phyloP scores from a whole-genome alignment of 441 rosid genomes.

The Theobroma grandiflorum region DNA sequence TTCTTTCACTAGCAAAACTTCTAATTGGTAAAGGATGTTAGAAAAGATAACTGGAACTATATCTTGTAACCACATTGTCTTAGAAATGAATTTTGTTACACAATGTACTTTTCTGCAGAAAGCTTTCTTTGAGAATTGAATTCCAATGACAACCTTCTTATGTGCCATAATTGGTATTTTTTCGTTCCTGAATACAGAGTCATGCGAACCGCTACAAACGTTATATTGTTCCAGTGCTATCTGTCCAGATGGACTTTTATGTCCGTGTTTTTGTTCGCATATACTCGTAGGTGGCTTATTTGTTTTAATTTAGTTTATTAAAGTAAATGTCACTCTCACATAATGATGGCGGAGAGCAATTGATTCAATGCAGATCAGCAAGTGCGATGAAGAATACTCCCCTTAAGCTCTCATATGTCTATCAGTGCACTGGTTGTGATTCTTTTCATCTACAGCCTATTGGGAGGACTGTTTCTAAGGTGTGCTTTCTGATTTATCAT shows the following conservation, averaged over 20 bases:
- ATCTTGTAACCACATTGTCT: neutral
- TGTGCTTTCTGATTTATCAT: constrained; percentile 31
- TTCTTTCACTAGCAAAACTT: neutral
- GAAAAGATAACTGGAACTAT: neutral
- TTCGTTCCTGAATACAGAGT: constrained; percentile 62
- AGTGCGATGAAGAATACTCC: constrained; percentile 99
- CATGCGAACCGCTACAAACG: constrained; percentile 99
- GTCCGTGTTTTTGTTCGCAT: constrained; percentile 95
- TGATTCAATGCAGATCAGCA: constrained; percentile 77
- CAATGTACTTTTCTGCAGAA: neutral
- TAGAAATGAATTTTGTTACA: constrained; percentile 3
- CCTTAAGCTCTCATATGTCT: constrained; percentile 95
- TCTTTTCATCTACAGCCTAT: constrained; percentile 95
- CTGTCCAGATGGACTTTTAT: constrained; percentile 95
- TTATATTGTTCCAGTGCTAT: constrained; percentile 92
- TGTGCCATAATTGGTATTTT: constrained; percentile 1
- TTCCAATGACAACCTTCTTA: constrained; percentile 2
- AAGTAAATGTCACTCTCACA: constrained; percentile 21
- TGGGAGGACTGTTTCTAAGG: constrained; percentile 92
- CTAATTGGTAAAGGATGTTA: neutral
- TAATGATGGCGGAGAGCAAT: constrained; percentile 21
- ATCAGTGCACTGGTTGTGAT: constrained; percentile 96
- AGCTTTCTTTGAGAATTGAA: neutral
- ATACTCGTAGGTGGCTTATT: constrained; percentile 70
- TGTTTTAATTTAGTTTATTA: constrained; percentile 22